Evolutionary conservation across 78 protist species (phyloP), one percentile per base, ranked within the genome.

Genomic region (Guillardia theta): DNA sequence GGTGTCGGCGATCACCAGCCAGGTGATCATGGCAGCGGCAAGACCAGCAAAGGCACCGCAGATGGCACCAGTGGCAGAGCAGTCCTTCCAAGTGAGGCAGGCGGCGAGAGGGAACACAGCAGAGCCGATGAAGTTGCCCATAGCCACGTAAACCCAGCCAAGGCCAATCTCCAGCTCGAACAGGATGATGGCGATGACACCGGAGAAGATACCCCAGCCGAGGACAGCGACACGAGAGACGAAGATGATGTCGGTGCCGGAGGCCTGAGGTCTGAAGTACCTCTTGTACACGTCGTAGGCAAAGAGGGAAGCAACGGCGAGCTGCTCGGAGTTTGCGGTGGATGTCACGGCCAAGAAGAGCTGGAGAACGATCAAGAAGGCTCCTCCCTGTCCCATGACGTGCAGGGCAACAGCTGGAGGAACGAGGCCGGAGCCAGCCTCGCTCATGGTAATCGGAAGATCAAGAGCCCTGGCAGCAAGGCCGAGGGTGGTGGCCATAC

Each of bases 81-180:
- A 77, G 88, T 77, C 45, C 43, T 77, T n/a, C 88, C 88, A 77
- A n/a, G 41, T 6, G 12, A 77, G 88, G 4, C 50, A 5, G 19
- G 12, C 4, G 5, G 45, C 9, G 47, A 77, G 5, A 33, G 94
- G 94, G 45, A 24, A 0, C 21, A 93, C 94, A 0, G 88, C 94
- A 0, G 92, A 46, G 77, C 92, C 92, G 19, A 93, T 70, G 45
- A 93, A 0, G 50, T 39, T 39, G 39, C 92, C 94, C 94, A 93
- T 93, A 12, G 30, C 48, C 33, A 19, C 8, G 92, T 93, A 93
- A 48, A 93, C 53, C 58, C 48, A 93, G 47, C 94, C 94, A 43
- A 93, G 92, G 92, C 6, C 0, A 92, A 77, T n/a, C 58, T 70
- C 48, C 53, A 36, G 4, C 9, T 33, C 50, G 33, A 47, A 0